Conservation (phyloP, 2,329 filamentous ascomycete genomes). For the Penicillium griseofulvum region DNA sequence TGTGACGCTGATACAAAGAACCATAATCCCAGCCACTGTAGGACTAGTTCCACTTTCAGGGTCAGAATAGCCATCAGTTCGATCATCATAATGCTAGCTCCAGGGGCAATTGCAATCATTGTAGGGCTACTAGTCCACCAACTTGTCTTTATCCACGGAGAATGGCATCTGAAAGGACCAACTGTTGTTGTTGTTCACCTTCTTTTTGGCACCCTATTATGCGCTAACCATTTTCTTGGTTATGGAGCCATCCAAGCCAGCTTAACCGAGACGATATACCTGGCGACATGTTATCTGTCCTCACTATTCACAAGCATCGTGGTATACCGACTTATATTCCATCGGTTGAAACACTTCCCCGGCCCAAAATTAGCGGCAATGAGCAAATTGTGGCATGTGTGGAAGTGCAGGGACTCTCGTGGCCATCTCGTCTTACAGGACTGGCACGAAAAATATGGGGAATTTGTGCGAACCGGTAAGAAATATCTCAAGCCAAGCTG, state of each 20-base stretch:
- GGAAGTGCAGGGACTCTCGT: slow-evolving; percentile 5
- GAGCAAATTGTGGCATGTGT: slow-evolving; percentile 7
- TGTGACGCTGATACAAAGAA: background rate
- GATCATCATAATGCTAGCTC: background rate
- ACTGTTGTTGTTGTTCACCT: background rate
- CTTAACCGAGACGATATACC: background rate
- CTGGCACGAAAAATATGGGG: background rate
- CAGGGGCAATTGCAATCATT: background rate
- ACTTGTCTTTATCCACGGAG: slow-evolving; percentile 6
- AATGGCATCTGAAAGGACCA: slow-evolving; percentile 6
- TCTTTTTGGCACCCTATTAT: background rate
- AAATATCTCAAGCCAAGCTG: background rate
- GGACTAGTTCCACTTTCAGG: background rate
- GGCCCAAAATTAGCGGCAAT: background rate
- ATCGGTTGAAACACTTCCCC: slow-evolving; percentile 4
- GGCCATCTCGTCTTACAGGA: slow-evolving; percentile 2
- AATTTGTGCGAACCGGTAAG: slow-evolving; percentile 1
- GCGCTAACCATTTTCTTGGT: background rate
- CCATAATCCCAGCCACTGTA: background rate
- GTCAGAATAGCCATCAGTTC: background rate
- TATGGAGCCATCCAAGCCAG: background rate
- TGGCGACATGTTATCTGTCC: background rate
- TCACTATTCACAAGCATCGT: background rate
- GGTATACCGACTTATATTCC: background rate
- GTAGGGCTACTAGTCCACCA: background rate